Evolutionary conservation across 495 filamentous ascomycete species (phyloP).

Genomic region (Aspergillus sclerotiicarbonarius): DNA sequence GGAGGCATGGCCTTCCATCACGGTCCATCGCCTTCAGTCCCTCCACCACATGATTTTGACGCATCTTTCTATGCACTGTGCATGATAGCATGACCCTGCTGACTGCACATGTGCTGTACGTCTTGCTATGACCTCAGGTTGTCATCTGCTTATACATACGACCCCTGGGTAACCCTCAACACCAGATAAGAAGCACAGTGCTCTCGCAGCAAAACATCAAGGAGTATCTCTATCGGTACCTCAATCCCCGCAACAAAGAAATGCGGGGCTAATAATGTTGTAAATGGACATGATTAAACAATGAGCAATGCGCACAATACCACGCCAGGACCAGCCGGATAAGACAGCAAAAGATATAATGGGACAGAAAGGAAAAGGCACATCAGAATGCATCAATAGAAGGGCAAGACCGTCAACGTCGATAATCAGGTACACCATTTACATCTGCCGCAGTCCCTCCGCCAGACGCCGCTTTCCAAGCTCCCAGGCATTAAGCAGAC

Average conservation of each 20-base stretch:
- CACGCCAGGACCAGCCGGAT: conserved; percentile 47
- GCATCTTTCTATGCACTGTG: neutral
- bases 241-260: conserved; percentile 10
- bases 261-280: conserved; percentile 7
- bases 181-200: neutral
- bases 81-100: neutral
- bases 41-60: neutral
- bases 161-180: neutral
- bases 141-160: neutral
- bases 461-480: conserved; percentile 90
- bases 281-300: conserved; percentile 18
- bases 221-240: conserved; percentile 30
- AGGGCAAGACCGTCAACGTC: conserved; percentile 13
- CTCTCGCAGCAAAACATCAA: conserved; percentile 12
- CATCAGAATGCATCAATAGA: conserved; percentile 28
- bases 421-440: conserved; percentile 14
- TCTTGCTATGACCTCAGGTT: neutral
- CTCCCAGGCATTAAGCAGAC: conserved; percentile 90
- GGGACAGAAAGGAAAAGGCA: conserved; percentile 20
- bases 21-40: conserved; percentile 5
- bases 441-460: conserved; percentile 82
- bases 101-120: neutral
- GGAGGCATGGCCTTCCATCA: conserved; percentile 7
- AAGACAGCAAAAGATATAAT: conserved; percentile 9
- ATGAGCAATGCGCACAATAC: conserved; percentile 27